These are phyloP conservation scores for Euphorbia celastroides DNA, from an alignment of 441 rosid species.

Conservation along the genomic window DNA sequence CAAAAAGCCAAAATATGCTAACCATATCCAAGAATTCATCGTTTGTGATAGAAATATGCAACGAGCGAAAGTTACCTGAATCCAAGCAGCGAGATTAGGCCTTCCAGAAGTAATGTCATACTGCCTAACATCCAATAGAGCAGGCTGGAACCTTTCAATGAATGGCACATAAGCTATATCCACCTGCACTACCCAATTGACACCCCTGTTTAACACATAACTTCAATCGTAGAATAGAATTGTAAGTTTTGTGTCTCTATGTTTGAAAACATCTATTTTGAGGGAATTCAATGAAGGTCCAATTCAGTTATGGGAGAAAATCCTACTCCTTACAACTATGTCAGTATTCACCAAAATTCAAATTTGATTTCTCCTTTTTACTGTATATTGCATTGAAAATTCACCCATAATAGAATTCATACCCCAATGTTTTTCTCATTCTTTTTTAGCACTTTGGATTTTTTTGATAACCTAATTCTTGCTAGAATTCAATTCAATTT, in stretches of 20 bases:
- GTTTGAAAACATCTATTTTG: too few relatives aligned
- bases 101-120: slow-evolving; percentile 53
- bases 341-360: too few relatives aligned
- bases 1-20: background rate
- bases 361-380: too few relatives aligned
- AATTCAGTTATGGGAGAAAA: too few relatives aligned
- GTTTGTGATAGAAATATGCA: background rate
- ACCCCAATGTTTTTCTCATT: background rate
- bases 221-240: too few relatives aligned
- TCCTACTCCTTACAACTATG: too few relatives aligned
- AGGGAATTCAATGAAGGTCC: too few relatives aligned
- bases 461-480: too few relatives aligned
- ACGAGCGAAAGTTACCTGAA: too few relatives aligned
- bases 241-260: too few relatives aligned
- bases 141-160: slow-evolving; percentile 53
- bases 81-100: slow-evolving; percentile 68
- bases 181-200: slow-evolving; percentile 28
- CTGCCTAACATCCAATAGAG: slow-evolving; percentile 41
- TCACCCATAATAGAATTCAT: background rate
- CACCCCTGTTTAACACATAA: background rate
- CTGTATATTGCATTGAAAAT: background rate
- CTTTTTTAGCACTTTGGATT: too few relatives aligned
- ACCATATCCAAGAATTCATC: background rate
- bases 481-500: too few relatives aligned
- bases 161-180: slow-evolving; percentile 76